A percentile compares a stretch with the other conserved stretches of the same genome.
Conservation (phyloP, 257 asterid species). For the Gentiana macrophylla region DNA sequence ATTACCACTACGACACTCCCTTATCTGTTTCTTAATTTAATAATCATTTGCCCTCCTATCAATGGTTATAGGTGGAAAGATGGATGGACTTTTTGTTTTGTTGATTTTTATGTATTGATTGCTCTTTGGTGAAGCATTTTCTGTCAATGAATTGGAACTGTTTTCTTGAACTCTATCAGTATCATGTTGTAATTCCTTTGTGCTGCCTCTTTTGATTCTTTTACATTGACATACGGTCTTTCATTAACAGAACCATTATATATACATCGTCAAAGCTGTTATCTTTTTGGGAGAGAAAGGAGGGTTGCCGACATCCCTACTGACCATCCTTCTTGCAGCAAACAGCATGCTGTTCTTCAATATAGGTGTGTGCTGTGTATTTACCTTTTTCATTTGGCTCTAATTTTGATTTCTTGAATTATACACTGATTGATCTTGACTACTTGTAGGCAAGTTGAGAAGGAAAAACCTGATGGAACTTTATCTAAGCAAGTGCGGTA, state of each 20-base stretch:
- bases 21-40: no score
- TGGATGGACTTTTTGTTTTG: no score
- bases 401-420: conserved; percentile 6
- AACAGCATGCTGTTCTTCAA: conserved; percentile 98
- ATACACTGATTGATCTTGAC: conserved; percentile 1
- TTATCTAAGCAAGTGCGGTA: conserved; percentile 66
- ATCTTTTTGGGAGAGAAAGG: conserved; percentile 97
- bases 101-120: no score
- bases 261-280: conserved; percentile 91
- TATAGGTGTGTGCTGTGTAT: conserved; percentile 39
- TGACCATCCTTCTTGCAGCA: conserved; percentile 99
- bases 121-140: no score
- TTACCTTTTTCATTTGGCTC: neutral
- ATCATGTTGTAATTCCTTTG: no score
- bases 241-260: conserved; percentile 67
- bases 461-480: conserved; percentile 76
- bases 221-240: no score
- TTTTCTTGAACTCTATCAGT: no score
- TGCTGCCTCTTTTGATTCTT: no score
- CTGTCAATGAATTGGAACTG: no score
- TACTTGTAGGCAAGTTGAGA: conserved; percentile 77
- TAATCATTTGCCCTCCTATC: no score
- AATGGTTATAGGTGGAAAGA: no score
- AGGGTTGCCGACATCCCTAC: conserved; percentile 93
- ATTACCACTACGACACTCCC: no score